These are phyloP conservation scores for Cucurbita argyrosperma DNA, from an alignment of 306 rosid genomes.

Conservation along the genomic window DNA sequence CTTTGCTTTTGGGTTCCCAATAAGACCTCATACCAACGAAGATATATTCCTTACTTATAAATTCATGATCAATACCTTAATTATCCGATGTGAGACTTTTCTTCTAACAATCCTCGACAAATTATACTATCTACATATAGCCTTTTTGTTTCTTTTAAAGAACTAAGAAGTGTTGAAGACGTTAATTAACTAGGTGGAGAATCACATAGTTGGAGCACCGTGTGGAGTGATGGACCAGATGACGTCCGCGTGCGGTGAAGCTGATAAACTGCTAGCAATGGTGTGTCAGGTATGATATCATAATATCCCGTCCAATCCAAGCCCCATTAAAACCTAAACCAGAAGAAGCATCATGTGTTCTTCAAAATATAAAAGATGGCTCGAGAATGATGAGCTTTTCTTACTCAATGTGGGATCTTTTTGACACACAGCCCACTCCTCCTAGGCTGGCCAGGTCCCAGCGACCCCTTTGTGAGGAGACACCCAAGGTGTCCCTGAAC, in stretches of 20 bases:
- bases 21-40: too few relatives aligned
- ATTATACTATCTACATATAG: too few relatives aligned
- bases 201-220: conserved; percentile 98
- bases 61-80: too few relatives aligned
- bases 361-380: background rate
- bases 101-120: too few relatives aligned
- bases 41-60: too few relatives aligned
- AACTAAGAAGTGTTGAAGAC: too few relatives aligned
- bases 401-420: background rate
- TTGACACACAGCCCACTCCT: background rate
- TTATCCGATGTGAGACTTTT: too few relatives aligned
- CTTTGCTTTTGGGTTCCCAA: too few relatives aligned
- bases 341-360: background rate
- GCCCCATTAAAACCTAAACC: conserved; percentile 4
- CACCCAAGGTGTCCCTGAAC: background rate
- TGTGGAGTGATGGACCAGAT: conserved; percentile 99
- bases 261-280: conserved; percentile 93
- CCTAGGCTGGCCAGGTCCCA: background rate
- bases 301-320: background rate
- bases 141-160: too few relatives aligned
- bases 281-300: conserved; percentile 86
- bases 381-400: background rate
- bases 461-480: background rate
- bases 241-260: conserved; percentile 97
- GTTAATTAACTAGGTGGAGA: conserved; percentile 53